Evolutionary conservation across 2,329 filamentous ascomycete genomes (phyloP).

Genomic region (Apiospora marii): DNA sequence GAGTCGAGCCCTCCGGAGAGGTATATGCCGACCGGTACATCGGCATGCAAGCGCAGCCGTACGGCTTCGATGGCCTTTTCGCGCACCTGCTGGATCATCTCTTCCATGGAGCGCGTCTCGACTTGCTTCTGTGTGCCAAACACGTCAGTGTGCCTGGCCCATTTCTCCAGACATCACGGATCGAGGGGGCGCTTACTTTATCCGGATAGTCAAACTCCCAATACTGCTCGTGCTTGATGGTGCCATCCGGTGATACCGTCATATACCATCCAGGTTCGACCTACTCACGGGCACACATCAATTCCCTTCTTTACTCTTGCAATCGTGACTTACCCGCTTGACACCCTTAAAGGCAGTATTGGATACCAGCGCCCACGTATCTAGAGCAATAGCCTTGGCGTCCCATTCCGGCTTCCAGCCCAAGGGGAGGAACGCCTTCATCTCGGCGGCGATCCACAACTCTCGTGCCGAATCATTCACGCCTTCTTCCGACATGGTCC

Average conservation of each 20-base stretch:
- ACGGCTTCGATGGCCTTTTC: conserved; percentile 59
- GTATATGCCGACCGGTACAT: conserved; percentile 65
- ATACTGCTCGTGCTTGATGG: conserved; percentile 43
- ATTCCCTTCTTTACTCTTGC: not conserved
- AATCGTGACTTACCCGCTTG: conserved; percentile 27
- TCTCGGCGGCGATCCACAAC: conserved; percentile 59
- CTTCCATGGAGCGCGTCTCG: conserved; percentile 55
- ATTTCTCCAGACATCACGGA: not conserved
- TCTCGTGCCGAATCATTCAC: conserved; percentile 27
- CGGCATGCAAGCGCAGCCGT: conserved; percentile 60
- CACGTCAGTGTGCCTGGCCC: not conserved
- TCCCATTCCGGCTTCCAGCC: conserved; percentile 63
- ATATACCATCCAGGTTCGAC: conserved; percentile 45
- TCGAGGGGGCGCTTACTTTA: conserved; percentile 48
- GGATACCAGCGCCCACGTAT: conserved; percentile 41
- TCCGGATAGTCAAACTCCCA: conserved; percentile 62
- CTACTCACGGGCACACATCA: conserved; percentile 44
- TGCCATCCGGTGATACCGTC: conserved; percentile 48
- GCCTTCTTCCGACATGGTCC: conserved; percentile 46
- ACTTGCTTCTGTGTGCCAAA: conserved; percentile 34
- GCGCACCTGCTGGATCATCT: conserved; percentile 59
- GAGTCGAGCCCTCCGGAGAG: conserved; percentile 66
- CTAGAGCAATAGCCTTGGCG: conserved; percentile 53
- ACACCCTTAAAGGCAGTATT: conserved; percentile 61
- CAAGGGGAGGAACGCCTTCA: conserved; percentile 60